Conservation (phyloP, 805 yeast genomes). For the Cephaloascus albidus region DNA sequence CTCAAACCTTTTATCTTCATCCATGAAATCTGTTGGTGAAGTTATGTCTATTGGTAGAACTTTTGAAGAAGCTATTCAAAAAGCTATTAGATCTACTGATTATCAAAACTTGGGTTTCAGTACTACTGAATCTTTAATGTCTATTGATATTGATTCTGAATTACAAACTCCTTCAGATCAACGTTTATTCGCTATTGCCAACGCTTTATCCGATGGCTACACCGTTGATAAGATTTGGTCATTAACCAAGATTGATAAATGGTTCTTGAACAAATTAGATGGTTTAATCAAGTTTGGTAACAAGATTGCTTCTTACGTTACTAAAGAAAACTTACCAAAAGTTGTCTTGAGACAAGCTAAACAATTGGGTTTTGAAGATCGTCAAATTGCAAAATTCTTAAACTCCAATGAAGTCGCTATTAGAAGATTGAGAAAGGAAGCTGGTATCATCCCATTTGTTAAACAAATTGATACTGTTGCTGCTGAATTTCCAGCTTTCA, state of each 20-base stretch:
- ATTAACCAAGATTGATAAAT: constrained; percentile 85
- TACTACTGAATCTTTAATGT: constrained; percentile 75
- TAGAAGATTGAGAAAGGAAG: constrained; percentile 79
- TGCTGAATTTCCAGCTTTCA: constrained; percentile 95
- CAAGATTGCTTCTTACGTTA: constrained; percentile 46
- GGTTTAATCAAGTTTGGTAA: constrained; percentile 67
- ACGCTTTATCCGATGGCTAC: constrained; percentile 83
- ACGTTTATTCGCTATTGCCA: constrained; percentile 92
- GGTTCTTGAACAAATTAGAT: constrained; percentile 87
- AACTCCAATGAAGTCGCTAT: constrained; percentile 89
- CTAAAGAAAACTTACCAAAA: constrained; percentile 54
- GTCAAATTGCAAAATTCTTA: constrained; percentile 87
- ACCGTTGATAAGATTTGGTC: constrained; percentile 88
- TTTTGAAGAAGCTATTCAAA: constrained; percentile 95
- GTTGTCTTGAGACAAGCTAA: constrained; percentile 72
- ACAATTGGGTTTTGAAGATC: constrained; percentile 93
- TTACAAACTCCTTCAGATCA: constrained; percentile 96
- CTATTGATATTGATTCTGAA: constrained; percentile 87
- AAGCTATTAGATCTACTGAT: constrained; percentile 94
- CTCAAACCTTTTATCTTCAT: constrained; percentile 75
- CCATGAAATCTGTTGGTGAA: constrained; percentile 99
- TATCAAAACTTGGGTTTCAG: constrained; percentile 93
- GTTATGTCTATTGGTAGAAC: constrained; percentile 98
- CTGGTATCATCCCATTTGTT: constrained; percentile 83
- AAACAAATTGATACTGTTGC: constrained; percentile 98